Percentiles rank a stretch among this genome's conserved stretches.
Conservation (phyloP, 148 eudicot species). For the Rhododendron simsii region DNA sequence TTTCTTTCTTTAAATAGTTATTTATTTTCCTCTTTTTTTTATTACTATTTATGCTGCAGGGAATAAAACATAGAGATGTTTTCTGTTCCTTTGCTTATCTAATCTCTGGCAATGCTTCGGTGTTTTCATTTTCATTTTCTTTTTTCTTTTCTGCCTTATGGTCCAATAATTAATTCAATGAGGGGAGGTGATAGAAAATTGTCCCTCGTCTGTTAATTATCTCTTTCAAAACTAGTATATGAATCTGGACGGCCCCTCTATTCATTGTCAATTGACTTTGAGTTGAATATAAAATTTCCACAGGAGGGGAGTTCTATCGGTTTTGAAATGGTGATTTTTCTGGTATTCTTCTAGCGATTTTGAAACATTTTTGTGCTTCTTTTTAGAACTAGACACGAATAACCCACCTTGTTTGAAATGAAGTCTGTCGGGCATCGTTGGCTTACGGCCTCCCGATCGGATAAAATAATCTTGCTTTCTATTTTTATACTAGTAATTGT, state of each 20-base stretch:
- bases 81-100: slow-evolving; percentile 10
- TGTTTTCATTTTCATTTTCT: not conserved
- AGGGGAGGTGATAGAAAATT: not conserved
- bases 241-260: accelerated
- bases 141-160: not conserved
- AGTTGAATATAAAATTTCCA: no score
- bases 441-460: no score
- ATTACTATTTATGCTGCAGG: not conserved
- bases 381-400: not conserved
- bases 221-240: no score
- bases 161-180: not conserved
- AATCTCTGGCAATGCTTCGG: slow-evolving; percentile 3
- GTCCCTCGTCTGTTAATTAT: no score
- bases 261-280: no score
- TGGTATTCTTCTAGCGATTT: no score
- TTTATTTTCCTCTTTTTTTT: not conserved
- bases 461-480: no score
- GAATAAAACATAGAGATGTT: not conserved
- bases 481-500: not conserved
- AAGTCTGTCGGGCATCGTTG: no score
- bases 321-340: no score
- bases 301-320: not conserved
- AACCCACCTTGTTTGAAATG: not conserved
- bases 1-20: not conserved
- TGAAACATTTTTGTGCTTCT: not conserved